Conservation (phyloP, 495 filamentous ascomycete species). For the Thermothielavioides terrestris region DNA sequence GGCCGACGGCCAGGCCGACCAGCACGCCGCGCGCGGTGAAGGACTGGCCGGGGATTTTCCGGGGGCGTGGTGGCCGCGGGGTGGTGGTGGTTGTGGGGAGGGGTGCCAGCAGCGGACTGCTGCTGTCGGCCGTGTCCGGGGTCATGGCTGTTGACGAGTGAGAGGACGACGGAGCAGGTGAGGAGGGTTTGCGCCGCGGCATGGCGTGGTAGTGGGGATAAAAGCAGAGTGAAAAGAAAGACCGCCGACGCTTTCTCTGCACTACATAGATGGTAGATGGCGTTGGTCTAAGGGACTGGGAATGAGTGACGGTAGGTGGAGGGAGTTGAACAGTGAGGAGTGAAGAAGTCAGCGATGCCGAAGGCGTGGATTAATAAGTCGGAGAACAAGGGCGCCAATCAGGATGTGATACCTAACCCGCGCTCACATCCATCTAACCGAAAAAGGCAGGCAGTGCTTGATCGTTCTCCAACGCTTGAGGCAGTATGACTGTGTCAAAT, state of each 20-base stretch:
- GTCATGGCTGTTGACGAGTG: not conserved
- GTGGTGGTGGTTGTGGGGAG: not conserved
- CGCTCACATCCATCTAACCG: too few relatives aligned
- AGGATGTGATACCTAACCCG: too few relatives aligned
- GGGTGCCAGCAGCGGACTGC: not conserved
- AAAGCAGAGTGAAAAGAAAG: not conserved
- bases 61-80: not conserved
- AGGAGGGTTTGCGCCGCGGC: not conserved
- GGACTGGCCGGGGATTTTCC: slow-evolving; percentile 12
- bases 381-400: too few relatives aligned
- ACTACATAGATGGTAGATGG: not conserved
- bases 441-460: too few relatives aligned
- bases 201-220: not conserved
- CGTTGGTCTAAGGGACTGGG: not conserved
- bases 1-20: slow-evolving; percentile 75
- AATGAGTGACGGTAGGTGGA: not conserved
- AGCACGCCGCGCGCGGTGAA: slow-evolving; percentile 77
- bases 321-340: too few relatives aligned
- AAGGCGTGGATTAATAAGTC: too few relatives aligned
- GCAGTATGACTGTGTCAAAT: too few relatives aligned
- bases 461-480: too few relatives aligned
- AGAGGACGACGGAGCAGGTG: not conserved
- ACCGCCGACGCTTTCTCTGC: not conserved
- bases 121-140: not conserved
- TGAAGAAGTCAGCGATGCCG: too few relatives aligned